Conservation (phyloP, 2,329 filamentous ascomycete genomes). For the Diaporthe helianthi region DNA sequence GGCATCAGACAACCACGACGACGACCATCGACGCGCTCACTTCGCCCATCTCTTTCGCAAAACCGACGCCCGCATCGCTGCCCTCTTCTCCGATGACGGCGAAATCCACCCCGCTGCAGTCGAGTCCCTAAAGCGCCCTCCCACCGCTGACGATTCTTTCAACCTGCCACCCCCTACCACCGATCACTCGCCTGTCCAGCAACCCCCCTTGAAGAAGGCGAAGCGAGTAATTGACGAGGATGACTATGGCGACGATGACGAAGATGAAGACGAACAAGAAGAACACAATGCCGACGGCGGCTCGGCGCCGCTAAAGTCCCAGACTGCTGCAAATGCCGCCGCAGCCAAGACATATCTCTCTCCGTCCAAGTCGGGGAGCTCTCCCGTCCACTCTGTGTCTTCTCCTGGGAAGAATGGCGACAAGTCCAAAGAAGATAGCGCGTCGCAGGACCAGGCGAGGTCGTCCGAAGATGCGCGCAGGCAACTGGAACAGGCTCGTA, state of each 20-base stretch:
- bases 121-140: slow-evolving; percentile 57
- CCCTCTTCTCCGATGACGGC: slow-evolving; percentile 72
- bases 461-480: slow-evolving; percentile 89
- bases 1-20: slow-evolving; percentile 66
- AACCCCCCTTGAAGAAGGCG: slow-evolving; percentile 74
- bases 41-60: slow-evolving; percentile 81
- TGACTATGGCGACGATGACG: slow-evolving; percentile 86
- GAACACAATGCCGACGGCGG: slow-evolving; percentile 60
- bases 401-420: slow-evolving; percentile 65
- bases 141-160: slow-evolving; percentile 46
- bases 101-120: slow-evolving; percentile 60
- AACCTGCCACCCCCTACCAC: slow-evolving; percentile 59
- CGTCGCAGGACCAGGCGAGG: slow-evolving; percentile 64
- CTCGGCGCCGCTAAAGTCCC: slow-evolving; percentile 4
- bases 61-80: slow-evolving; percentile 77
- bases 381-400: slow-evolving; percentile 66
- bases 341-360: slow-evolving; percentile 68
- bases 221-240: slow-evolving; percentile 83
- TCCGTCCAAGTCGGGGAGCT: slow-evolving; percentile 74
- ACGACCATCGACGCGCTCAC: slow-evolving; percentile 74
- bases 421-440: slow-evolving; percentile 59
- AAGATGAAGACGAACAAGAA: slow-evolving; percentile 74
- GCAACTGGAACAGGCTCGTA: slow-evolving; percentile 90
- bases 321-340: slow-evolving; percentile 54
- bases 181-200: slow-evolving; percentile 64